Evolutionary conservation across 2,329 filamentous ascomycete species (phyloP).

Genomic region (Ampelomyces quisqualis): DNA sequence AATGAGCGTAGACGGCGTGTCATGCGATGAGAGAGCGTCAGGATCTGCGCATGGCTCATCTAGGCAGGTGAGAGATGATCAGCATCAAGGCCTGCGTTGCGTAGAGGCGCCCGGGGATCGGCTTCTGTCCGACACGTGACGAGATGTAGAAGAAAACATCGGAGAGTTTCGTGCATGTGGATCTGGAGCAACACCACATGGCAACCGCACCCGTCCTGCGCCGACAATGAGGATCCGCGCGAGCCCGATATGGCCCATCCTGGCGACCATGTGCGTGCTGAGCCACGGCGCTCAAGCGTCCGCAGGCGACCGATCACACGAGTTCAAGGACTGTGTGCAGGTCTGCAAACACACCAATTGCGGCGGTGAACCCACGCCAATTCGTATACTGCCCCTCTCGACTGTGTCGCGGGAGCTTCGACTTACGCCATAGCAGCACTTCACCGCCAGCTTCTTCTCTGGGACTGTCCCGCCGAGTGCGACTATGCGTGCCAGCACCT

Average conservation of each 20-base stretch:
- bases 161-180: too few species aligned
- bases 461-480: constrained; percentile 91
- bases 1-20: too few species aligned
- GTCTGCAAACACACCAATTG: constrained; percentile 82
- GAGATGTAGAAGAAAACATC: too few species aligned
- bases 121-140: too few species aligned
- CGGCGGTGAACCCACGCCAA: constrained; percentile 59
- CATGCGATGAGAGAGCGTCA: too few species aligned
- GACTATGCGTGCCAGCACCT: constrained; percentile 98
- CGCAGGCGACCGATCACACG: constrained; percentile 75
- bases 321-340: constrained; percentile 86
- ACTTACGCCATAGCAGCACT: constrained; percentile 59
- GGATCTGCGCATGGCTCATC: constrained; percentile 1
- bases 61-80: constrained; percentile 6
- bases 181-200: constrained; percentile 24
- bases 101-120: too few species aligned
- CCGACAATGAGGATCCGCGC: constrained; percentile 31
- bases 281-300: neutral
- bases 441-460: constrained; percentile 81
- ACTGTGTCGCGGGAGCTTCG: neutral
- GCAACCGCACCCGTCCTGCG: constrained; percentile 7
- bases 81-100: too few species aligned
- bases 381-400: constrained; percentile 61
- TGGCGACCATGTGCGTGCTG: neutral
- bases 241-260: constrained; percentile 12